These are phyloP conservation scores for Hypoxylon sp. DNA, from an alignment of 2,329 filamentous ascomycete species.

Conservation along the genomic window DNA sequence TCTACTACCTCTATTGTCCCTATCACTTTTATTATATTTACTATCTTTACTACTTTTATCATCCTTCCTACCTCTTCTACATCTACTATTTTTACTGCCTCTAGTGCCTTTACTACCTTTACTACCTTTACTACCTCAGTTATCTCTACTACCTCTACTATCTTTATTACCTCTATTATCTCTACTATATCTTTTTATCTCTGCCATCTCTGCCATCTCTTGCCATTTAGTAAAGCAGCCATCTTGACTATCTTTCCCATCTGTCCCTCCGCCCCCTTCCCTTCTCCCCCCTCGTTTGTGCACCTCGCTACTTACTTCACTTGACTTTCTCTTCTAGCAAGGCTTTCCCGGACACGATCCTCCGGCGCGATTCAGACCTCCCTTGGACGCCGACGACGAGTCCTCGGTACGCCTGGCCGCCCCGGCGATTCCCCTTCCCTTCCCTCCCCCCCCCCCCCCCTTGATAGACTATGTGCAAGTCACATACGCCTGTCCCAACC, in stretches of 20 bases:
- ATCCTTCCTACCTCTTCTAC: too few relatives aligned
- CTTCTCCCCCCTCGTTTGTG: too few relatives aligned
- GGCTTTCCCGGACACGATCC: conserved; percentile 7
- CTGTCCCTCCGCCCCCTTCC: background rate
- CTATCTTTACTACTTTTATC: background rate
- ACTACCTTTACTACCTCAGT: too few relatives aligned
- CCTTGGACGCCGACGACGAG: conserved; percentile 14
- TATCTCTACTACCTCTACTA: background rate
- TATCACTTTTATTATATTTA: too few relatives aligned
- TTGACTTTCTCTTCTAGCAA: background rate
- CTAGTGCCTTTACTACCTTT: too few relatives aligned
- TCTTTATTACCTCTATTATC: background rate
- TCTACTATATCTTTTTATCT: too few relatives aligned
- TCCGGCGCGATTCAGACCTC: conserved; percentile 15
- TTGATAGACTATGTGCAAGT: background rate
- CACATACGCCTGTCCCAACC: background rate
- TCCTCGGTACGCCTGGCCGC: conserved; percentile 13
- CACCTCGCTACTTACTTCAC: background rate
- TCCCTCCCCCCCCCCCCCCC: too few relatives aligned
- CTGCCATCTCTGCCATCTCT: too few relatives aligned
- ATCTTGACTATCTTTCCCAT: too few relatives aligned
- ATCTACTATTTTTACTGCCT: too few relatives aligned
- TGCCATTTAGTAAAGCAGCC: background rate
- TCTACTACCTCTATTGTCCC: background rate
- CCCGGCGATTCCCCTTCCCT: background rate